Evolutionary conservation across 345 rosid genomes (phyloP).

Genomic region (Cardamine chenopodiifolia): DNA sequence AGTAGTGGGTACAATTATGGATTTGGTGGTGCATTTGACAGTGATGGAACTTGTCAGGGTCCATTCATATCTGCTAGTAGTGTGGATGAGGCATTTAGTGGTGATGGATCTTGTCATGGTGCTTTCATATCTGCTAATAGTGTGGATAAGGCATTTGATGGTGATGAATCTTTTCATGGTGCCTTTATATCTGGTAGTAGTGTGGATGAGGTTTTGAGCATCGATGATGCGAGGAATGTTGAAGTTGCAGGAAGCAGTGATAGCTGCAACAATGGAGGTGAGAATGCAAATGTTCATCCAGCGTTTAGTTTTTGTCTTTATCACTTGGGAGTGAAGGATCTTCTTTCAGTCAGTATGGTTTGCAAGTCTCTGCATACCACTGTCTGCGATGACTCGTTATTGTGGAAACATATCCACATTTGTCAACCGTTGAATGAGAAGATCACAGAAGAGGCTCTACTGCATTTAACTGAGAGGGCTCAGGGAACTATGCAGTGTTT

Average conservation of each 20-base stretch:
- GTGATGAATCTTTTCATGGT: conserved; percentile 34
- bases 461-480: conserved; percentile 68
- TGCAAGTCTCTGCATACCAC: conserved; percentile 59
- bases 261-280: conserved; percentile 38
- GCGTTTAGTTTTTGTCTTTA: conserved; percentile 65
- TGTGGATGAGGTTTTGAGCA: conserved; percentile 44
- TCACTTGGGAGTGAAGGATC: conserved; percentile 72
- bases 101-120: conserved; percentile 36
- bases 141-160: conserved; percentile 42
- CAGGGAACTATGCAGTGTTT: conserved; percentile 78
- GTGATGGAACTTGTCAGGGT: conserved; percentile 37
- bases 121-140: conserved; percentile 39
- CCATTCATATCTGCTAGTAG: conserved; percentile 40
- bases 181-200: conserved; percentile 41
- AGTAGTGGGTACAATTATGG: conserved; percentile 34
- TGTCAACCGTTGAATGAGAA: conserved; percentile 81
- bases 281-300: conserved; percentile 51
- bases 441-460: conserved; percentile 79
- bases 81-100: conserved; percentile 42
- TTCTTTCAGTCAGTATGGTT: conserved; percentile 66
- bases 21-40: conserved; percentile 34
- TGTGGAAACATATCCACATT: conserved; percentile 82
- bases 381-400: conserved; percentile 62
- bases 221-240: conserved; percentile 34
- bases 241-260: conserved; percentile 35